Evolutionary conservation across 2,329 filamentous ascomycete species (phyloP), one percentile per base, ranked within the genome.

Genomic region (Paecilomyces dactylethromorphus): DNA sequence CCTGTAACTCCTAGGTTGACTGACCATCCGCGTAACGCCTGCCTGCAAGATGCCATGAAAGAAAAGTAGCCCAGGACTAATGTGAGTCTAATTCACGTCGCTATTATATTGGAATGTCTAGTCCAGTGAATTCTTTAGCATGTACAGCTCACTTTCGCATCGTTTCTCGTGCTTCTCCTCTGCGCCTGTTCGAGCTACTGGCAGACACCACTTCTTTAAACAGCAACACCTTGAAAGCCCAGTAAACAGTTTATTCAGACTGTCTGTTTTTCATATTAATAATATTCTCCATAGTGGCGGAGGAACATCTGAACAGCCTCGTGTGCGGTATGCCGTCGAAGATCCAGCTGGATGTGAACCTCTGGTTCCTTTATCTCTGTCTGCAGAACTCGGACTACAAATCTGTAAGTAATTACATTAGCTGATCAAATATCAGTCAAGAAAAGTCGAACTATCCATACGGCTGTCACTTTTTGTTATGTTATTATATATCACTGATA

Each of bases 341-440:
- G 58, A 69, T 71, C 22, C 71, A 73, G 59, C 64, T 73, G 3
- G 73, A 77, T 53, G 71, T 73, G 56, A 75, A 71, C 58, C 64
- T 77, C 29, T 68, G 70, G 64, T 79, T 79, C 60, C 68, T 80
- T 26, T 78, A 76, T 63, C 67, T 73, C 31, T 79, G 75, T 61
- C 65, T 78, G 24, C 67, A 74, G 59, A 72, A 73, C 55, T 73
- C 73, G 5, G 71, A 76, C 50, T 66, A 68, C 62, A 73, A 69
- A 63, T 64, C 64, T n/a, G 76, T 76, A 69, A 63, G 73, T 66
- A 33, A 8, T 39, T 29, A 32, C 15, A 6, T 8, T 52, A 21
- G 26, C 5, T 29, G 4, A 45, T 10, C 35, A 35, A 24, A 52
- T 13, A 52, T 13, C 22, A 52, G 15, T 8, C 21, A 52, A 18